Percentiles rank a stretch among this genome's conserved stretches.
Conservation (phyloP, 2,329 filamentous ascomycete genomes). For the Hypoxylon sp. region DNA sequence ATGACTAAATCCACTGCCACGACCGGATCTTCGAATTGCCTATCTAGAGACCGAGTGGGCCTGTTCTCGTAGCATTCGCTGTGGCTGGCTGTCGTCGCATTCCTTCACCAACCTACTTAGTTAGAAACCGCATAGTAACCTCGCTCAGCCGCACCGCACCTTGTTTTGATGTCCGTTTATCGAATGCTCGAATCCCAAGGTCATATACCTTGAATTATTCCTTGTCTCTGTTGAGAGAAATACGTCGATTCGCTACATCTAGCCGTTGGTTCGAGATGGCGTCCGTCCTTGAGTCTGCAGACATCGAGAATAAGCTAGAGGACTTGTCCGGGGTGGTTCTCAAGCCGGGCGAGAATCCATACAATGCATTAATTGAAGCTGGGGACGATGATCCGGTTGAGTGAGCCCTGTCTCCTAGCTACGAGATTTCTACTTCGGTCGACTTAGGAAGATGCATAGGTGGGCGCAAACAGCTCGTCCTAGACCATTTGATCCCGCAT, state of each 20-base stretch:
- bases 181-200: neutral
- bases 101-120: constrained; percentile 9
- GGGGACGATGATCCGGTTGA: constrained; percentile 78
- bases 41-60: constrained; percentile 11
- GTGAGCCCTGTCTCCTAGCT: constrained; percentile 35
- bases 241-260: neutral
- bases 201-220: neutral
- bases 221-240: neutral
- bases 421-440: neutral
- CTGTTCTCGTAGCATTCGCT: constrained; percentile 4
- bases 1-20: neutral
- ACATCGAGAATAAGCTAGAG: constrained; percentile 67
- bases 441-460: neutral
- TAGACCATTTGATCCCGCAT: neutral
- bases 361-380: constrained; percentile 78
- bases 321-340: constrained; percentile 68
- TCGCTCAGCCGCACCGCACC: constrained; percentile 14
- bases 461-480: neutral
- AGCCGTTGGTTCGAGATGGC: constrained; percentile 51
- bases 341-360: constrained; percentile 77
- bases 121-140: constrained; percentile 1
- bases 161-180: constrained; percentile 1
- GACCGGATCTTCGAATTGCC: neutral
- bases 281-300: constrained; percentile 57
- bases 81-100: constrained; percentile 13